Evolutionary conservation across 1,284 basidiomycete genomes (phyloP), one percentile per base, ranked within the genome.

Genomic region (Rhodotorula glutinis): DNA sequence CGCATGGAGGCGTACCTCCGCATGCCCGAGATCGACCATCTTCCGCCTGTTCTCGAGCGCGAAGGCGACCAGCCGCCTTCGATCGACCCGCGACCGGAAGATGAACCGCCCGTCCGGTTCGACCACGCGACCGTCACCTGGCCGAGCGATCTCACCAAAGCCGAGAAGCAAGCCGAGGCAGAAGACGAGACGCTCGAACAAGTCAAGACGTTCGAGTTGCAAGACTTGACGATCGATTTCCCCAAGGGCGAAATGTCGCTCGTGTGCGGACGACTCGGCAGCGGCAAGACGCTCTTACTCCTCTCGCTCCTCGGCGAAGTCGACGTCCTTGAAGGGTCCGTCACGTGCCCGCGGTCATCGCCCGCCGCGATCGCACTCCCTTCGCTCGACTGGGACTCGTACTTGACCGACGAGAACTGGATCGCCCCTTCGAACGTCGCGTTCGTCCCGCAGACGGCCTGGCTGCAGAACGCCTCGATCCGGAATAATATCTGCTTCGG

Each of bases 401-500:
- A 54, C 64, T 67, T 66, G 40, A 65, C 81, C 0, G 79, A 82
- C 23, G 84, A 86, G 33, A 83, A 89, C 40, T 94, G 91, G 92
- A 78, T 91, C 53, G 83, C 92, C 2, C 79, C 83, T 23, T 87
- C 87, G 27, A 82, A 90, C 66, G 90, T 88, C 65, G 93, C 91
- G 0, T 98, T 92, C 79, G 93, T 96, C 17, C 92, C 93, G n/a
- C 94, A 97, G 81, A 80, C 80, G 62, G 85, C 88, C 23, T 93
- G 91, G 91, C 83, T 96, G 44, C 87, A 92, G 64, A 96, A 96
- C 77, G 92, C 91, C 0, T 91, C 89, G 7, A 92, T 98, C 78
- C 88, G 88, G 83, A 91, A 95, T 57, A 98, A 97, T 74, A 95
- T 97, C 71, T 79, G 96, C 29, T 98, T 98, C 79, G 90, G 87